Base-by-base conservation (phyloP, 495 filamentous ascomycete species). In the Bombardia bombarda region DNA sequence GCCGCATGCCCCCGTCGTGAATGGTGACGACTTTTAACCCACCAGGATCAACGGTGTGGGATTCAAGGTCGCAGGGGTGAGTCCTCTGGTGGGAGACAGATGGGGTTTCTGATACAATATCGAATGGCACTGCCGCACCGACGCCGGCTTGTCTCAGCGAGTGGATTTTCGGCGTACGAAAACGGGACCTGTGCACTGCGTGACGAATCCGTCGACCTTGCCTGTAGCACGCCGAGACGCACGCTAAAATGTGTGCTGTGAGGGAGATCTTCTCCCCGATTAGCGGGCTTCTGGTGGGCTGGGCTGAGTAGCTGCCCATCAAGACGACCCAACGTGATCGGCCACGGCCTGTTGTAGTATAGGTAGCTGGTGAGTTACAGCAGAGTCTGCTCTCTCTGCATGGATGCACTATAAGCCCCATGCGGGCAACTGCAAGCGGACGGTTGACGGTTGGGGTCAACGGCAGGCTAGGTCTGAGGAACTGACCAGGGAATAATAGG, bases 31-130 rank as follows among this genome's bases (percentile, higher is more conserved):
- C 32, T 47, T 44, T 42, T 38, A 32, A 43, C 42, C 39, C 35
- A 43, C 48, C 43, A 47, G 46, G 53, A 59, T 55, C 53, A 51
- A 50, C 56, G 46, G 53, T 55, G 52, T 39, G 40, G 32, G 44
- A n/a, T n/a, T n/a, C n/a, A n/a, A n/a, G n/a, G n/a, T 25, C n/a
- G 43, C 42, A 40, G 48, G 58, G 58, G 52, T 17, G 42, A 32
- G 28, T 32, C 28, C 38, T 9, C 38, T 20, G 20, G 23, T 16
- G 30, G n/a, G 17, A 17, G 24, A 20, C 26, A 30, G 21, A 26
- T 20, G 43, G 38, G 16, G 35, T 32, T 14, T 31, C 41, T 41
- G 52, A 40, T 43, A 43, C 49, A 46, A 37, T 37, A n/a, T n/a
- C n/a, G n/a, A n/a, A n/a, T 23, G 17, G 36, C 42, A 49, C 49